These are phyloP conservation scores for Leersia perrieri DNA, from an alignment of 176 grass and related monocot species.

Conservation along the genomic window DNA sequence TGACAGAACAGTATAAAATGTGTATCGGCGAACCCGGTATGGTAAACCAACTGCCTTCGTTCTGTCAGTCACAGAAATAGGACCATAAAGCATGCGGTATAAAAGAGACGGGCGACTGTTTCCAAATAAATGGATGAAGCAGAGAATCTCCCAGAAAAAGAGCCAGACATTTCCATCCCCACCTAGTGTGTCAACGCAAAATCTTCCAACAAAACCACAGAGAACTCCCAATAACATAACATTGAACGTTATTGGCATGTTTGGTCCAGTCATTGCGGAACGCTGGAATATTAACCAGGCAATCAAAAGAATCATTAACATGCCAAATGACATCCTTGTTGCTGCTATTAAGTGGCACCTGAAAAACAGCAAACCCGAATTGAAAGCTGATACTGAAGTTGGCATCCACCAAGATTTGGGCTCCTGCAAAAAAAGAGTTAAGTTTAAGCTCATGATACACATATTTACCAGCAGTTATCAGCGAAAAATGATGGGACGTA, in stretches of 20 bases:
- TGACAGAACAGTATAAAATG: constrained; percentile 58
- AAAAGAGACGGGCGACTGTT: constrained; percentile 63
- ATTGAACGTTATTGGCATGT: constrained; percentile 91
- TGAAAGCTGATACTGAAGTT: constrained; percentile 63
- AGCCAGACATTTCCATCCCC: constrained; percentile 77
- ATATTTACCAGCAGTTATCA: constrained; percentile 4
- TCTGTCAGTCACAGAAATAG: constrained; percentile 46
- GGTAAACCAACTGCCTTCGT: constrained; percentile 30
- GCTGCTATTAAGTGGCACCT: constrained; percentile 67
- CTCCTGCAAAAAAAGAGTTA: constrained; percentile 45
- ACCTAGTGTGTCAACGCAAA: constrained; percentile 73
- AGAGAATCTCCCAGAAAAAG: constrained; percentile 74
- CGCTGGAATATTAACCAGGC: constrained; percentile 68
- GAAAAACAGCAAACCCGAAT: constrained; percentile 50
- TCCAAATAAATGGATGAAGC: constrained; percentile 71
- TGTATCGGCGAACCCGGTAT: constrained; percentile 62
- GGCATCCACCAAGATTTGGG: constrained; percentile 86
- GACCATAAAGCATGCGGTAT: constrained; percentile 60
- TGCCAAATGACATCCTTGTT: constrained; percentile 54
- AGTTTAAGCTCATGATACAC: not conserved
- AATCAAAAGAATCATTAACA: constrained; percentile 70
- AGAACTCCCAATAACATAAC: constrained; percentile 61
- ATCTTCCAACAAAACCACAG: constrained; percentile 75
- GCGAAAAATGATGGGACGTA: constrained; percentile 16
- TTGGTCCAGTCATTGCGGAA: constrained; percentile 48